A percentile compares a stretch with the other conserved stretches of the same genome.
phyloP scores from a whole-genome alignment of 345 rosid species.

The Citrus maxima region DNA sequence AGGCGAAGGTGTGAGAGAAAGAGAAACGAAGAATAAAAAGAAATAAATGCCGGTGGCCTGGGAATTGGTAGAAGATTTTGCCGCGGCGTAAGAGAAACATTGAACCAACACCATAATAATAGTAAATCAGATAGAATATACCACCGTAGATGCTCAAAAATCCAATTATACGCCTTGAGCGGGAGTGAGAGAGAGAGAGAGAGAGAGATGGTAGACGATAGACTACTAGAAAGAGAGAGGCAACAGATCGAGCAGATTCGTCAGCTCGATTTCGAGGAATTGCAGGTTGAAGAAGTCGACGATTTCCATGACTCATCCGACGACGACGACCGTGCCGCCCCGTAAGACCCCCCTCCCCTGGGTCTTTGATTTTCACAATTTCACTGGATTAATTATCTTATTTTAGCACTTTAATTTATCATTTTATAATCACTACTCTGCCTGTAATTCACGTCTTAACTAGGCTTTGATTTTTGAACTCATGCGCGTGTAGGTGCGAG shows the following conservation, averaged over 20 bases:
- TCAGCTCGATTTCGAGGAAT: slow-evolving; percentile 77
- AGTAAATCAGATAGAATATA: no score
- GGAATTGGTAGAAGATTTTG: neutral
- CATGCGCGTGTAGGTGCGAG: no score
- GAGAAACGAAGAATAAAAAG: no score
- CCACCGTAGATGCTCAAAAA: neutral
- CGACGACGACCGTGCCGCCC: slow-evolving; percentile 39
- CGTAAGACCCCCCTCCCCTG: slow-evolving; percentile 17
- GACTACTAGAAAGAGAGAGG: slow-evolving; percentile 66
- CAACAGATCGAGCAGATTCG: slow-evolving; percentile 84
- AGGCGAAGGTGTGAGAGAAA: no score
- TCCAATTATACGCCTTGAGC: neutral
- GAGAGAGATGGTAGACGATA: slow-evolving; percentile 43
- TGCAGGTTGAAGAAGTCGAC: slow-evolving; percentile 89
- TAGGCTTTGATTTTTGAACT: neutral
- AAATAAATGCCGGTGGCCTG: neutral
- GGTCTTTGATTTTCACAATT: neutral
- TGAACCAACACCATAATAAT: no score
- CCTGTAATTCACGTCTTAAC: no score
- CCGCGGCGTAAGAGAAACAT: neutral
- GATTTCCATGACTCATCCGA: slow-evolving; percentile 48
- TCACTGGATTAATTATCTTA: neutral
- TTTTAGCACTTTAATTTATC: neutral
- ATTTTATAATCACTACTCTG: neutral
- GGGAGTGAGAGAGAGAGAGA: neutral